Percentiles rank a stretch among this genome's conserved stretches.
phyloP scores from a whole-genome alignment of 2,329 filamentous ascomycete species.

The Orbilia javanica region DNA sequence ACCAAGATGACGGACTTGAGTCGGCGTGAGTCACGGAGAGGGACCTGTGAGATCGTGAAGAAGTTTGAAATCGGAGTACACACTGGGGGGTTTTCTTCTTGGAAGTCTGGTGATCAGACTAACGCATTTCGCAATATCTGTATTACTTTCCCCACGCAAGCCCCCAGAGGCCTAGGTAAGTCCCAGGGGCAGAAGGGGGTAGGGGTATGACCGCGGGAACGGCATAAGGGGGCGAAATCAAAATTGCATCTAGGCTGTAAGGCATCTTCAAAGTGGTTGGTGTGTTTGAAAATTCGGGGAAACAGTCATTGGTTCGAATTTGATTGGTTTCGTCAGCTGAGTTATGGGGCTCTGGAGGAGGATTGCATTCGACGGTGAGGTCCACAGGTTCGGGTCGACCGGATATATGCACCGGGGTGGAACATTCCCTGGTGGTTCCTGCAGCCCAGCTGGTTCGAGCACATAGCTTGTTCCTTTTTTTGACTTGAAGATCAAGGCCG shows the following conservation, averaged over 20 bases:
- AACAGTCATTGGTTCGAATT: slow-evolving; percentile 40
- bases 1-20: slow-evolving; percentile 45
- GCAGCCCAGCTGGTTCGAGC: slow-evolving; percentile 38
- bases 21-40: slow-evolving; percentile 53
- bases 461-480: slow-evolving; percentile 22
- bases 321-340: slow-evolving; percentile 56
- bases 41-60: slow-evolving; percentile 34
- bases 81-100: slow-evolving; percentile 26
- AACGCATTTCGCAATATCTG: slow-evolving; percentile 51
- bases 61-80: slow-evolving; percentile 43
- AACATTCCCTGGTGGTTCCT: slow-evolving; percentile 45
- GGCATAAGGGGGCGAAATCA: slow-evolving; percentile 48
- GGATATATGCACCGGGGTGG: slow-evolving; percentile 50
- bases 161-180: slow-evolving; percentile 20
- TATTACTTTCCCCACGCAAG: slow-evolving; percentile 44
- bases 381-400: slow-evolving; percentile 46
- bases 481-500: slow-evolving; percentile 11
- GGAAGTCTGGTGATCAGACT: slow-evolving; percentile 54
- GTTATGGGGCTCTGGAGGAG: slow-evolving; percentile 41
- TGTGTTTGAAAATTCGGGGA: slow-evolving; percentile 38
- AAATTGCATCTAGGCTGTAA: slow-evolving; percentile 56
- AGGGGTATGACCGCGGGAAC: slow-evolving; percentile 35
- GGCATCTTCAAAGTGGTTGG: slow-evolving; percentile 45
- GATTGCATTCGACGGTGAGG: slow-evolving; percentile 30
- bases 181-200: neutral